A percentile compares a stretch with the other conserved stretches of the same genome.
Evolutionary conservation across 768 basidiomycete genomes (phyloP).

Genomic region (Boletus sensibilis): DNA sequence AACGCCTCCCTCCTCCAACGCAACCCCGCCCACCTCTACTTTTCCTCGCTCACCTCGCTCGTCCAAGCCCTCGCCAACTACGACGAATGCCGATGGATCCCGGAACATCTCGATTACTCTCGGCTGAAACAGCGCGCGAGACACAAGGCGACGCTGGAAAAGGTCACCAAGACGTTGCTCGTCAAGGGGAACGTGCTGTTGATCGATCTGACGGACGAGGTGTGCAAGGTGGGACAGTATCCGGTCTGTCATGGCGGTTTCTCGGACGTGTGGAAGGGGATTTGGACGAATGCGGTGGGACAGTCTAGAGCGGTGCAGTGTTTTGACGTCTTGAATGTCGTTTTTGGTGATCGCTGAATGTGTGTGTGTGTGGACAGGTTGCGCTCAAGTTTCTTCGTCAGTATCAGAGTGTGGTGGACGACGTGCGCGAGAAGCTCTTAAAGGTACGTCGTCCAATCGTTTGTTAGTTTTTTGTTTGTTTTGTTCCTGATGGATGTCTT

Average conservation of each 20-base stretch:
- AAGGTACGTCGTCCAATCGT: constrained; percentile 35
- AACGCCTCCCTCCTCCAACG: constrained; percentile 58
- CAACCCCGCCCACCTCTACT: constrained; percentile 49
- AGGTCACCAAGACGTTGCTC: constrained; percentile 53
- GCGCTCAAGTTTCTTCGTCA: constrained; percentile 56
- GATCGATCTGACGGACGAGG: constrained; percentile 57
- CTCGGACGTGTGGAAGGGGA: constrained; percentile 60
- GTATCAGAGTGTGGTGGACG: constrained; percentile 46
- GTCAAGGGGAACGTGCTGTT: constrained; percentile 49
- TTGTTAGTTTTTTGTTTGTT: not conserved
- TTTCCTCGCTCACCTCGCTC: constrained; percentile 51
- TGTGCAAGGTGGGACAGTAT: constrained; percentile 44
- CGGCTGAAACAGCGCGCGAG: constrained; percentile 56
- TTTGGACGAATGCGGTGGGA: constrained; percentile 50
- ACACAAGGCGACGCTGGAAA: constrained; percentile 53
- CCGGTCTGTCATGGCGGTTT: constrained; percentile 56
- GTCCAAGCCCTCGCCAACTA: constrained; percentile 54
- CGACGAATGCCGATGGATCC: constrained; percentile 56
- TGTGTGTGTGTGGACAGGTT: constrained; percentile 36
- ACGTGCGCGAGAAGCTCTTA: constrained; percentile 51
- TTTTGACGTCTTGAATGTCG: not conserved
- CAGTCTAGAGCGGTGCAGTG: constrained; percentile 23
- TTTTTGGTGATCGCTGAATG: not conserved
- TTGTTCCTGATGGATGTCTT: not conserved
- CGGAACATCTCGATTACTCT: constrained; percentile 53